phyloP scores from a whole-genome alignment of 2,329 filamentous ascomycete genomes.

The Chrysoporthe puriensis region DNA sequence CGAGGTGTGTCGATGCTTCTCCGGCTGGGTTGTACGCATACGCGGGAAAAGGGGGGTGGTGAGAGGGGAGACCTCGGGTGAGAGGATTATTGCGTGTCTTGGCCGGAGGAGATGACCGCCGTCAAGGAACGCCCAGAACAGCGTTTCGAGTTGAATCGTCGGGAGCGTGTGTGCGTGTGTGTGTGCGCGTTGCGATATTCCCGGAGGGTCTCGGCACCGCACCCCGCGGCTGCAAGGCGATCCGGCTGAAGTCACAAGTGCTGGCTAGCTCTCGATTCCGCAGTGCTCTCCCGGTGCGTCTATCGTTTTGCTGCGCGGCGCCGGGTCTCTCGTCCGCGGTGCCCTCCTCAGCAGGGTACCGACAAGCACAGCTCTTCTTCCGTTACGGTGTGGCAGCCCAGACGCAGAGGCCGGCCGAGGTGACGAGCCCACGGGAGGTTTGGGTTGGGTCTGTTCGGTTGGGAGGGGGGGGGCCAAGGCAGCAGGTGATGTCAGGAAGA shows the following conservation, averaged over 20 bases:
- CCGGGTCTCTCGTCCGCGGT: not conserved
- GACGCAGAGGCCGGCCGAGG: no score
- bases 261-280: not conserved
- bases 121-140: not conserved
- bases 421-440: not conserved
- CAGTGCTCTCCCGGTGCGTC: not conserved
- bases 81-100: not conserved
- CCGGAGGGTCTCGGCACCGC: not conserved
- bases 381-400: no score
- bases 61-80: not conserved
- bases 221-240: not conserved
- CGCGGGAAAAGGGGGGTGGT: not conserved
- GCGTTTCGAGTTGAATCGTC: not conserved
- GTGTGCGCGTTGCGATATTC: slow-evolving; percentile 1
- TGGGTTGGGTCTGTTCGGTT: not conserved
- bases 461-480: not conserved
- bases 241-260: not conserved
- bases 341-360: not conserved
- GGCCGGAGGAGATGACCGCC: not conserved
- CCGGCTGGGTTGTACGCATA: not conserved
- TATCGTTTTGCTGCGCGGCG: not conserved
- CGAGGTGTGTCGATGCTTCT: slow-evolving; percentile 6
- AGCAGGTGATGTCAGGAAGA: not conserved
- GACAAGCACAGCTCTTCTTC: slow-evolving; percentile 1
- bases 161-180: not conserved